phyloP scores from a whole-genome alignment of 2,329 filamentous ascomycete species.

The Ophiostoma piceae region DNA sequence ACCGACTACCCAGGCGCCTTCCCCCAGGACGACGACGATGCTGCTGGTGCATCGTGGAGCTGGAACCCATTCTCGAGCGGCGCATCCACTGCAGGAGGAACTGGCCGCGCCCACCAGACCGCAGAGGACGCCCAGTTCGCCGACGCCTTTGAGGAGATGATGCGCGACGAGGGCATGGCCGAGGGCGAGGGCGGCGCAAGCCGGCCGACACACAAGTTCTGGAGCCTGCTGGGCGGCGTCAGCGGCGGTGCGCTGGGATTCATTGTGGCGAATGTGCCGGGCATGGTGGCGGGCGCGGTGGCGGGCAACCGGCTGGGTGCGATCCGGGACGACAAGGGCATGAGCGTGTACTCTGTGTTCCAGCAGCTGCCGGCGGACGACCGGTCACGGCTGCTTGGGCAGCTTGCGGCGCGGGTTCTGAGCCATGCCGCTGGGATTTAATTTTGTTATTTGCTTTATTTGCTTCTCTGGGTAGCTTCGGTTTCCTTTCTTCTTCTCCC shows the following conservation, averaged over 20 bases:
- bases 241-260: constrained; percentile 90
- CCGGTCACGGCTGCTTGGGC: constrained; percentile 72
- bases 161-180: constrained; percentile 77
- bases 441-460: not conserved
- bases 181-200: constrained; percentile 61
- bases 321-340: constrained; percentile 81
- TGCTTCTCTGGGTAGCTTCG: not conserved
- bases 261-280: constrained; percentile 88
- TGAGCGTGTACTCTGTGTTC: constrained; percentile 92
- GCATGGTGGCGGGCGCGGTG: constrained; percentile 81
- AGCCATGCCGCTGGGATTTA: constrained; percentile 61
- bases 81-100: constrained; percentile 29
- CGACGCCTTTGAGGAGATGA: constrained; percentile 85
- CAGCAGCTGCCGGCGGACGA: constrained; percentile 80
- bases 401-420: constrained; percentile 82
- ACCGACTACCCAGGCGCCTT: constrained; percentile 33
- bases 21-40: constrained; percentile 32
- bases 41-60: constrained; percentile 59
- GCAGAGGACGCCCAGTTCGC: constrained; percentile 77
- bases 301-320: constrained; percentile 90
- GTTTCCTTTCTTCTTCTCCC: not conserved
- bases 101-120: constrained; percentile 32
- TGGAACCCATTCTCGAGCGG: constrained; percentile 53
- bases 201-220: constrained; percentile 67
- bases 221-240: constrained; percentile 76